Evolutionary conservation across 495 filamentous ascomycete species (phyloP).

Genomic region (Penicillium antarcticum): DNA sequence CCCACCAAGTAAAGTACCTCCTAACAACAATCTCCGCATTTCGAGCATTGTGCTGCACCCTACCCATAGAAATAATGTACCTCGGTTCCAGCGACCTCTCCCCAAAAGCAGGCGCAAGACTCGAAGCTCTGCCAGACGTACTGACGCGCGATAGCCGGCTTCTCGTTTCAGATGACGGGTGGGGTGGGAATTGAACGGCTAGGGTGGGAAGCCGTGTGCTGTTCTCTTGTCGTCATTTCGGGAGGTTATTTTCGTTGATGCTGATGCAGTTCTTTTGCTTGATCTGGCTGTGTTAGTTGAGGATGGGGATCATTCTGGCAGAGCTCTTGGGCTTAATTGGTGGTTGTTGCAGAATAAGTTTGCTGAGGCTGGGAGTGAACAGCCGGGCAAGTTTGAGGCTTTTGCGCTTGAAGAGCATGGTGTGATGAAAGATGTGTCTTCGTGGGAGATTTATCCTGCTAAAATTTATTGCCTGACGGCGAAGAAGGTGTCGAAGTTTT

Average conservation of each 20-base stretch:
- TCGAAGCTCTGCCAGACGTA: slow-evolving; percentile 15
- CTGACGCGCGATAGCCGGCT: slow-evolving; percentile 17
- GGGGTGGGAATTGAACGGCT: slow-evolving; percentile 22
- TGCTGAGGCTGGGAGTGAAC: neutral
- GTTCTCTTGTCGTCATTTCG: slow-evolving; percentile 49
- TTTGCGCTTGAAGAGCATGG: slow-evolving; percentile 11
- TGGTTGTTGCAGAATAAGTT: slow-evolving; percentile 27
- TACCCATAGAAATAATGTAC: slow-evolving; percentile 40
- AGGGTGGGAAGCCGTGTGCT: slow-evolving; percentile 39
- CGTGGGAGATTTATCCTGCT: no score
- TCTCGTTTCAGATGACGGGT: slow-evolving; percentile 18
- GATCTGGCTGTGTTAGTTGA: slow-evolving; percentile 40
- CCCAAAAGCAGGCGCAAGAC: slow-evolving; percentile 11
- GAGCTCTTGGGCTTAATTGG: slow-evolving; percentile 33
- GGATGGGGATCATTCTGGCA: slow-evolving; percentile 19
- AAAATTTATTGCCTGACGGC: no score
- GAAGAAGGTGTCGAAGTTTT: no score
- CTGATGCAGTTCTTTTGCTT: slow-evolving; percentile 40
- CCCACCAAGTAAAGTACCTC: slow-evolving; percentile 25
- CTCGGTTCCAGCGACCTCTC: slow-evolving; percentile 31
- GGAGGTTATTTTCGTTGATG: slow-evolving; percentile 50
- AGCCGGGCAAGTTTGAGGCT: slow-evolving; percentile 9
- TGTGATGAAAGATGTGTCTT: no score
- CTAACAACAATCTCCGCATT: slow-evolving; percentile 30
- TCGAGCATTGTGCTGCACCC: slow-evolving; percentile 26